Evolutionary conservation across 768 basidiomycete genomes (phyloP).

Genomic region (Mrakia hoshinonis): DNA sequence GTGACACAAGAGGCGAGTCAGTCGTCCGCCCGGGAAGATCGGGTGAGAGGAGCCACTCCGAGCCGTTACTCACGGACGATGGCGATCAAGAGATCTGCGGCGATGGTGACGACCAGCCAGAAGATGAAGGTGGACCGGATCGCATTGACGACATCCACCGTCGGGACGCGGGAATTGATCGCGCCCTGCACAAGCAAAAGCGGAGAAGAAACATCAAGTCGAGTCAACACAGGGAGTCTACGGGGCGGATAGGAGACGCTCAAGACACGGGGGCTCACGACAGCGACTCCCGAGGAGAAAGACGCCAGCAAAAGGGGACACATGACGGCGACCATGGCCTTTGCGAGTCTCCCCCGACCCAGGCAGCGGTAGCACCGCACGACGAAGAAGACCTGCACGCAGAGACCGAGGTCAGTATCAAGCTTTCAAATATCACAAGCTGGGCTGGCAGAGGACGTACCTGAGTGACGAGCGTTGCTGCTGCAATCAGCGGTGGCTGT

Average conservation of each 20-base stretch:
- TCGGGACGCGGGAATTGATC: not conserved
- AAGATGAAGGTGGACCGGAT: not conserved
- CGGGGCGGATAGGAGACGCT: too few species aligned
- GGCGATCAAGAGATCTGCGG: not conserved
- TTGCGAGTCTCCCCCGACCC: too few species aligned
- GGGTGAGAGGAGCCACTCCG: too few species aligned
- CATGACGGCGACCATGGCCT: not conserved
- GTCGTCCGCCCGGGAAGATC: not conserved
- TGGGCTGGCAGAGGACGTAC: not conserved
- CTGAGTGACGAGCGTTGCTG: not conserved
- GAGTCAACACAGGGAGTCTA: not conserved
- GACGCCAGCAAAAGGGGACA: not conserved
- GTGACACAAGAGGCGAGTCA: not conserved
- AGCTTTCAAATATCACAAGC: not conserved
- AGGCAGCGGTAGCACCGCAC: not conserved
- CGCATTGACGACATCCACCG: not conserved
- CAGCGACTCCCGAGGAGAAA: too few species aligned
- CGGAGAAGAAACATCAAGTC: not conserved
- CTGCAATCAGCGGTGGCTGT: too few species aligned
- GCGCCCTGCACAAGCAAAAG: not conserved
- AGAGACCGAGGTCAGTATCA: not conserved
- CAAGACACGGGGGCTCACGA: too few species aligned
- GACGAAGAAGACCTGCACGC: not conserved
- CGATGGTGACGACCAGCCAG: not conserved
- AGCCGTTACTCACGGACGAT: not conserved